Conservation (phyloP, 163 green algal species). For the Coccomyxa subellipsoidea region DNA sequence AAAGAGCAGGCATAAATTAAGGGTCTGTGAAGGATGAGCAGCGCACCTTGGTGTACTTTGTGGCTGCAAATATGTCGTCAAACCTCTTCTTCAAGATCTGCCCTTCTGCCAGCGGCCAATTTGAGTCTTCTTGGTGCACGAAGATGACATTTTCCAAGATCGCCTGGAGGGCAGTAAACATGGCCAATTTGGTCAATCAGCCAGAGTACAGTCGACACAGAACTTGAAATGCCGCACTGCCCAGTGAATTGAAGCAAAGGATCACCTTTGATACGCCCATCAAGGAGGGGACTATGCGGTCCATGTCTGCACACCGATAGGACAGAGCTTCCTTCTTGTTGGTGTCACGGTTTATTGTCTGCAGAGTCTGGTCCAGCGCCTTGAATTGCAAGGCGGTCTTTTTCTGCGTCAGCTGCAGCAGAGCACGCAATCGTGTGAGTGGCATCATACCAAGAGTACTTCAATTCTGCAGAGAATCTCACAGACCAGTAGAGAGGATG, state of each 20-base stretch:
- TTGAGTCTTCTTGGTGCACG: conserved; percentile 98
- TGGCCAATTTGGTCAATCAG: not conserved
- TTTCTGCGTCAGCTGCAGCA: conserved; percentile 62
- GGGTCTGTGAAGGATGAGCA: not conserved
- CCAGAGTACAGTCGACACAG: too few species aligned
- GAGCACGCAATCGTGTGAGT: not conserved
- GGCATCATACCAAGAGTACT: too few species aligned
- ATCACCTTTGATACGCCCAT: conserved; percentile 91
- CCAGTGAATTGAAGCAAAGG: not conserved
- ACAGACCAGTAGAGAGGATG: too few species aligned
- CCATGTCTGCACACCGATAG: conserved; percentile 88
- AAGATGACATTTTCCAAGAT: conserved; percentile 99
- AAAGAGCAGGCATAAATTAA: too few species aligned
- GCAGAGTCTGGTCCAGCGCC: conserved; percentile 79
- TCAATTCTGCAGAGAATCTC: too few species aligned
- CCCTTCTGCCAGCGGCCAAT: conserved; percentile 93
- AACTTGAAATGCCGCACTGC: too few species aligned
- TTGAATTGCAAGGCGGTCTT: conserved; percentile 78
- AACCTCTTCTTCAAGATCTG: conserved; percentile 91
- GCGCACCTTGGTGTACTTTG: conserved; percentile 87
- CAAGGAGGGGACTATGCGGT: conserved; percentile 82
- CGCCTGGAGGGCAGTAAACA: conserved; percentile 47
- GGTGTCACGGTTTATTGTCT: conserved; percentile 73
- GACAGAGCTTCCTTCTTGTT: conserved; percentile 62
- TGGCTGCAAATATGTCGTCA: conserved; percentile 96